Conservation (phyloP, 306 rosid species). For the Cucurbita moschata region DNA sequence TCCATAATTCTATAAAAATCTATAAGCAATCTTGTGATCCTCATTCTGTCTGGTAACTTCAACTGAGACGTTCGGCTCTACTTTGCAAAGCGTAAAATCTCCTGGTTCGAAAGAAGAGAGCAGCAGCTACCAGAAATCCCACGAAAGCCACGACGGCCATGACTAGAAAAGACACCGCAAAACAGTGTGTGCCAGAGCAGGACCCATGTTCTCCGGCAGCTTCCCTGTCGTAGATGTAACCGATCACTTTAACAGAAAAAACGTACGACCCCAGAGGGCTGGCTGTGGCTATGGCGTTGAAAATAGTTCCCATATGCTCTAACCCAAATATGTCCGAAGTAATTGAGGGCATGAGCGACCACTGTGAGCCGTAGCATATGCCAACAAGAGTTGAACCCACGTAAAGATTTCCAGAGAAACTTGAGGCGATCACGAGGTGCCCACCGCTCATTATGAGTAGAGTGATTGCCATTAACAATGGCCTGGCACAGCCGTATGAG, state of each 20-base stretch:
- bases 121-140: conserved; percentile 44
- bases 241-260: conserved; percentile 66
- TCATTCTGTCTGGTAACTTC: neutral
- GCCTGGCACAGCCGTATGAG: conserved; percentile 57
- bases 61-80: conserved; percentile 10
- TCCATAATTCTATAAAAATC: neutral
- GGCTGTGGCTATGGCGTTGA: conserved; percentile 65
- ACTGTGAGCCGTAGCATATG: conserved; percentile 70
- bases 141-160: conserved; percentile 48
- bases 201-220: conserved; percentile 22
- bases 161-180: conserved; percentile 52
- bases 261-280: conserved; percentile 79
- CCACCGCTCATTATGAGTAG: conserved; percentile 45
- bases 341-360: conserved; percentile 91
- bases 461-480: conserved; percentile 40
- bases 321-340: conserved; percentile 76
- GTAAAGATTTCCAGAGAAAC: conserved; percentile 54
- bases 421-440: conserved; percentile 49
- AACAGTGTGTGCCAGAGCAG: conserved; percentile 60
- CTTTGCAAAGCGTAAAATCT: conserved; percentile 48
- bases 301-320: conserved; percentile 75
- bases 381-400: conserved; percentile 72
- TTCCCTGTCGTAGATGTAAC: conserved; percentile 57
- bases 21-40: neutral
- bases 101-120: conserved; percentile 48